Base-by-base conservation (phyloP, 305 asterid species). In the Fraxinus velutina region DNA sequence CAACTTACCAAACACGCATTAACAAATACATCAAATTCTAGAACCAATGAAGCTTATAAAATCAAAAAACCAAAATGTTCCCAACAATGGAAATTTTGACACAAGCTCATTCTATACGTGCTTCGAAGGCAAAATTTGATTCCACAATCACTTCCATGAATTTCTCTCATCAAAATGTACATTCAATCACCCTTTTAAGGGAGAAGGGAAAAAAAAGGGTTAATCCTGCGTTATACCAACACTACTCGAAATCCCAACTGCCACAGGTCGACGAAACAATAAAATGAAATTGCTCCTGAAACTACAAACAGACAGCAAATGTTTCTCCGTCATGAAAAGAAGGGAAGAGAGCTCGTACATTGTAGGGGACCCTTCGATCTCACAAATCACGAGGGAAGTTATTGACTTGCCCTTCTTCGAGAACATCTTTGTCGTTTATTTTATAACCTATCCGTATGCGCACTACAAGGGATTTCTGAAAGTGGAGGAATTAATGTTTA, bases 361-460 rank as follows among this genome's bases (percentile, higher is more conserved):
- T 44, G 64, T 71, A 13, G 72, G 47, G 47, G 36, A 17, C 71
- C 50, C 57, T 57, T 79, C 74, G 30, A 52, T 78, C 74, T 94
- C 91, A 96, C 87, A 96, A 87, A 71, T 79, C 94, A 24, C 87
- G 92, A 64, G 99, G 99, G 86, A 96, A 96, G 88, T 89, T 92
- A 90, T 55, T 92, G 90, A 96, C 84, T 80, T 96, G 99, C 68
- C 99, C 99, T 90, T 96, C 97, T 88, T 96, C 99, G 52, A 91
- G 85, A 74, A 90, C 88, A 70, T 93, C 97, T 87, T 94, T 94
- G 83, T 42, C 89, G 33, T 90, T 90, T 84, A 82, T 86, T 91
- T 92, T 94, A 83, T 96, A 96, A 64, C 79, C 90, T 86, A 96
- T 90, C 89, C 99, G 87, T 76, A 92, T 5, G 74, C 98, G 98